Evolutionary conservation across 768 basidiomycete genomes (phyloP), one percentile per base, ranked within the genome.

Genomic region (Podaxis pistillaris): DNA sequence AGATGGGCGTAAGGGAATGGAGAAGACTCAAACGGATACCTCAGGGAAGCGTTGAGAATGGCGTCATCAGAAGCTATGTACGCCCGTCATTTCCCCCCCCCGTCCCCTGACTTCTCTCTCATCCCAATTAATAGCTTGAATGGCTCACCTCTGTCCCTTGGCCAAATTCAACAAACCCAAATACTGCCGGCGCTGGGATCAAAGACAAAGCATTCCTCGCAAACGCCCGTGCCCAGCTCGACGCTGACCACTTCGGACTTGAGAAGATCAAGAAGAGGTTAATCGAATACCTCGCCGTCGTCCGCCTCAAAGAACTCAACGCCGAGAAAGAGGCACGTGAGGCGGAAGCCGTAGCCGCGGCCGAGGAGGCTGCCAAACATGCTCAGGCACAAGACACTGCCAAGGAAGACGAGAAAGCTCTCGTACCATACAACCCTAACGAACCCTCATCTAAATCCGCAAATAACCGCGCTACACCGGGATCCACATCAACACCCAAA

Each of bases 221-320:
- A 30, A 83, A 81, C 40, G 93, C 95, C 28, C 87, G 91, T 24
- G 78, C 78, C 22, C 93, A 92, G 70, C 85, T 98, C 8, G 94
- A 98, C 67, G 81, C 86, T 12, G 95, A 96, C 63, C 95, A 98
- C 72, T 96, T 88, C 68, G 96, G 96, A 1, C 79, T 98, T 17
- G 93, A 95, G 62, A 93, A 91, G 72, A 89, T 98, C 72, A 98
- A 97, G 81, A 88, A 91, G 65, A 82, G 95, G 9, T 74, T 96
- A 2, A 90, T 96, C 51, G 96, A 97, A 69, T 97, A 94, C 72
- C 83, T 98, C 44, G 94, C 93, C 0, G 90, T 97, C 11, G 88
- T 96, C 37, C 78, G 93, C 63, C 75, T 84, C 55, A 79, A 81
- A 68, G 81, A 83, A 66, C 68, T 82, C 60, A 81, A 79, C 62